phyloP scores from a whole-genome alignment of 73 alveolate species.

The Symbiodinium pilosum region DNA sequence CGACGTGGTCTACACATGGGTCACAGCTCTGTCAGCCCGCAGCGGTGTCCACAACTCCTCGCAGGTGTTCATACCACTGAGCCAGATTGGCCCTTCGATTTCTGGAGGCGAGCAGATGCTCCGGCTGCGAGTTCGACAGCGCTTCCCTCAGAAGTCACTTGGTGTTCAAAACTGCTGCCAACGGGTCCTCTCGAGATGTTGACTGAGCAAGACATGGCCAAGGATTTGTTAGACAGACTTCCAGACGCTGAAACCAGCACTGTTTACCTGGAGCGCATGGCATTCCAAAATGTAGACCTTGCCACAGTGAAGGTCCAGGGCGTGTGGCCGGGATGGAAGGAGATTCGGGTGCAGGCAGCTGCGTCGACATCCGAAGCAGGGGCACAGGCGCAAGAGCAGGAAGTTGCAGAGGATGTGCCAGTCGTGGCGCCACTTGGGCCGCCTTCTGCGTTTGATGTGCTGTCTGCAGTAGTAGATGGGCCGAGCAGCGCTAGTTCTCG shows the following conservation, averaged over 20 bases:
- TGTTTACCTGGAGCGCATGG: neutral
- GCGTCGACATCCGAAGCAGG: neutral
- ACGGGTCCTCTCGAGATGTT: neutral
- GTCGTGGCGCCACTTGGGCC: neutral
- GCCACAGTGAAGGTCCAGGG: neutral
- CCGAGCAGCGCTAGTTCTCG: neutral
- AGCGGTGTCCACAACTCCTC: slow-evolving; percentile 12
- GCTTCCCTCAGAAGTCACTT: no score
- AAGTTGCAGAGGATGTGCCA: neutral
- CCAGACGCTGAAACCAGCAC: neutral
- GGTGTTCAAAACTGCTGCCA: neutral
- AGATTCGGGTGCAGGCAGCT: no score
- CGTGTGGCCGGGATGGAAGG: neutral
- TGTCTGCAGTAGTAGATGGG: neutral
- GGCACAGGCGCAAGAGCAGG: neutral
- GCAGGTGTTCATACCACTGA: neutral
- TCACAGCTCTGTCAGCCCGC: slow-evolving; percentile 25
- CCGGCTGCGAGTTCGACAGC: neutral
- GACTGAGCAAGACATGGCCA: neutral
- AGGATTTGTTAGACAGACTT: no score
- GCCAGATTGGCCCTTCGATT: neutral
- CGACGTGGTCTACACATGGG: slow-evolving; percentile 22
- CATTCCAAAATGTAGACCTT: neutral
- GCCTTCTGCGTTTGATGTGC: neutral
- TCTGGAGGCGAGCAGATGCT: neutral